These are phyloP conservation scores for Cyathus striatus DNA, from an alignment of 768 basidiomycete genomes.

Conservation along the genomic window DNA sequence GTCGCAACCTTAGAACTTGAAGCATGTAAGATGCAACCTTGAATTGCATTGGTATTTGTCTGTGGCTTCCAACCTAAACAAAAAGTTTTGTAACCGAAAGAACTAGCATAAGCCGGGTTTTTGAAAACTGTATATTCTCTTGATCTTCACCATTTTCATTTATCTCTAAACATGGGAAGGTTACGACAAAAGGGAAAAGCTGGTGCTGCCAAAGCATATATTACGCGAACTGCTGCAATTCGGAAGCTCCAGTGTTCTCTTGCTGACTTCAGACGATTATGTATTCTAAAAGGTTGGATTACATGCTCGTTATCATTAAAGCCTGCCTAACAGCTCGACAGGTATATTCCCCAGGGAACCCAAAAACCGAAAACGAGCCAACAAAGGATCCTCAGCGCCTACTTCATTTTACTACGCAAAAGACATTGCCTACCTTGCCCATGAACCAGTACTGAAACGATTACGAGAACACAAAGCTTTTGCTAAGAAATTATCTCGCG, in stretches of 20 bases:
- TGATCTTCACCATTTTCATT: conserved; percentile 5
- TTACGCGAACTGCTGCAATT: conserved; percentile 86
- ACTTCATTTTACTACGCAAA: conserved; percentile 98
- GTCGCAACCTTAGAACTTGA: no score
- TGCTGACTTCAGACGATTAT: conserved; percentile 92
- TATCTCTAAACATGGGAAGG: conserved; percentile 60
- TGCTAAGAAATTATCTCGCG: conserved; percentile 92
- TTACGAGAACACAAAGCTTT: conserved; percentile 97
- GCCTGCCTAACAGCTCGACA: conserved; percentile 51
- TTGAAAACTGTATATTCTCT: conserved; percentile 14
- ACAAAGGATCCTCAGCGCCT: conserved; percentile 95
- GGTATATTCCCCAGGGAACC: conserved; percentile 99
- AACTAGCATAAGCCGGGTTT: neutral
- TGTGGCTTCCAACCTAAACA: neutral
- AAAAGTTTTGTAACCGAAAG: neutral
- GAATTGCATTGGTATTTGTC: neutral
- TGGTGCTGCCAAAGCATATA: conserved; percentile 87
- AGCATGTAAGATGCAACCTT: conserved; percentile 2
- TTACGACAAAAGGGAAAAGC: conserved; percentile 82
- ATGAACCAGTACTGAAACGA: conserved; percentile 92
- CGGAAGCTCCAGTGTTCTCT: conserved; percentile 96
- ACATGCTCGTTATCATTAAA: conserved; percentile 78
- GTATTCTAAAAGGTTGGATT: conserved; percentile 88
- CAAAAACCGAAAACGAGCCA: conserved; percentile 83
- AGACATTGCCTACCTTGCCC: conserved; percentile 94